Evolutionary conservation across 1,139 yeast species (phyloP).

Genomic region (Candida tropicalis): DNA sequence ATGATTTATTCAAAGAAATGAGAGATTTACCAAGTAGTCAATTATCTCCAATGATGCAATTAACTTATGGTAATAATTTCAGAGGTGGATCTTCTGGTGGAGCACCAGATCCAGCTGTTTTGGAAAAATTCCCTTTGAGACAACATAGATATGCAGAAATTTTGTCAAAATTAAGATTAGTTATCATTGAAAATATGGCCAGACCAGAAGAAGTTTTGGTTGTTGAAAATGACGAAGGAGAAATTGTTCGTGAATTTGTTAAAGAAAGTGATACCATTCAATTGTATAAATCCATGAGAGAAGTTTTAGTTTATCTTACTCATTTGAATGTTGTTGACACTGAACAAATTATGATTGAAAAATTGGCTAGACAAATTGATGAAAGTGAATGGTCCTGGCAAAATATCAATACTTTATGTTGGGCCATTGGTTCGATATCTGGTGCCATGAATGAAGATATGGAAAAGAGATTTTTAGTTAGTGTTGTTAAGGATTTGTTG

Average conservation of each 20-base stretch:
- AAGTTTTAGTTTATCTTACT: constrained; percentile 89
- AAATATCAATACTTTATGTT: constrained; percentile 92
- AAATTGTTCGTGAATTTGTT: constrained; percentile 95
- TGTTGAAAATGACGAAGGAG: constrained; percentile 98
- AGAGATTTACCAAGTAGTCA: constrained; percentile 76
- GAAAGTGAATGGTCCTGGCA: constrained; percentile 99
- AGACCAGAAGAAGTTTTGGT: constrained; percentile 97
- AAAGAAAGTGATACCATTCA: constrained; percentile 97
- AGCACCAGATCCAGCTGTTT: constrained; percentile 81
- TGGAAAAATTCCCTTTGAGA: constrained; percentile 78
- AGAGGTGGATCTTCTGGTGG: constrained; percentile 62
- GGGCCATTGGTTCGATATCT: constrained; percentile 99
- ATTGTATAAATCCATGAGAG: constrained; percentile 92
- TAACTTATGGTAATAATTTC: constrained; percentile 56
- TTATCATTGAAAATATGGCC: constrained; percentile 95
- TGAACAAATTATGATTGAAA: constrained; percentile 89
- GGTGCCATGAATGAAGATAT: constrained; percentile 99
- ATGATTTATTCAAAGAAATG: constrained; percentile 80
- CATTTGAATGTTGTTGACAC: constrained; percentile 95
- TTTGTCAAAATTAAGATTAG: constrained; percentile 80
- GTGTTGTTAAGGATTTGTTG: constrained; percentile 88
- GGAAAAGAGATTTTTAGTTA: constrained; percentile 91
- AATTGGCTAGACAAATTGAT: constrained; percentile 89
- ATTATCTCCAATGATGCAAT: constrained; percentile 73
- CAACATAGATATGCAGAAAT: constrained; percentile 79